Evolutionary conservation across 2,329 filamentous ascomycete genomes (phyloP).

Genomic region (Thermomyces lanuginosus): DNA sequence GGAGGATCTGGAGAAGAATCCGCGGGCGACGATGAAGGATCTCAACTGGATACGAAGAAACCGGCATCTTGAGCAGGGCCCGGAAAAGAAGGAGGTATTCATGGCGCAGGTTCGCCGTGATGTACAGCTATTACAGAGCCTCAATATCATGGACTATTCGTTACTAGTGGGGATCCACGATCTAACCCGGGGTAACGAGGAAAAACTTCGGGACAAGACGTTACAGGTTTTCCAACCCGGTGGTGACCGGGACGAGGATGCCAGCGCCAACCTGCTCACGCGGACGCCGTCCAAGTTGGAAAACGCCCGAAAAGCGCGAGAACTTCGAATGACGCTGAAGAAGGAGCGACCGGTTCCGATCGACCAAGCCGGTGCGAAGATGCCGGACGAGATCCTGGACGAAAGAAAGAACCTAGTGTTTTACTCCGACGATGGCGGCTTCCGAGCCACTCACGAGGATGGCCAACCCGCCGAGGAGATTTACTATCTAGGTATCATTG

Average conservation of each 20-base stretch:
- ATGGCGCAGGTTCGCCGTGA: slow-evolving; percentile 77
- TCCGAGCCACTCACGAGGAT: slow-evolving; percentile 83
- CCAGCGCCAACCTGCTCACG: slow-evolving; percentile 50
- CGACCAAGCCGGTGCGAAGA: slow-evolving; percentile 62
- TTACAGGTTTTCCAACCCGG: slow-evolving; percentile 87
- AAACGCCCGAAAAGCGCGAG: slow-evolving; percentile 74
- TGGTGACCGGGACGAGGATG: slow-evolving; percentile 49
- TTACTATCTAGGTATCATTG: slow-evolving; percentile 96
- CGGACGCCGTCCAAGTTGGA: slow-evolving; percentile 89
- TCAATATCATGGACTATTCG: slow-evolving; percentile 98
- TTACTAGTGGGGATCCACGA: slow-evolving; percentile 91
- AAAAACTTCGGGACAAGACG: slow-evolving; percentile 79
- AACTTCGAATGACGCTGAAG: slow-evolving; percentile 82
- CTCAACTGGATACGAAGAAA: slow-evolving; percentile 87
- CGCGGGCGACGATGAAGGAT: slow-evolving; percentile 85
- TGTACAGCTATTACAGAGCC: slow-evolving; percentile 66
- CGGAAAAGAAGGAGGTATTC: slow-evolving; percentile 75
- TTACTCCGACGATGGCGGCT: slow-evolving; percentile 85
- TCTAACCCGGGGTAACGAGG: slow-evolving; percentile 75
- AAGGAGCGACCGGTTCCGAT: slow-evolving; percentile 87
- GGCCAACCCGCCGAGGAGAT: slow-evolving; percentile 74
- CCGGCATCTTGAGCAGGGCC: slow-evolving; percentile 71
- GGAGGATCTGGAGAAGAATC: slow-evolving; percentile 73
- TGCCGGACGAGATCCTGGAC: slow-evolving; percentile 78
- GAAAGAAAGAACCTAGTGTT: slow-evolving; percentile 66